Evolutionary conservation across 2,329 filamentous ascomycete species (phyloP), one percentile per base, ranked within the genome.

Genomic region (Falciphora oryzae): DNA sequence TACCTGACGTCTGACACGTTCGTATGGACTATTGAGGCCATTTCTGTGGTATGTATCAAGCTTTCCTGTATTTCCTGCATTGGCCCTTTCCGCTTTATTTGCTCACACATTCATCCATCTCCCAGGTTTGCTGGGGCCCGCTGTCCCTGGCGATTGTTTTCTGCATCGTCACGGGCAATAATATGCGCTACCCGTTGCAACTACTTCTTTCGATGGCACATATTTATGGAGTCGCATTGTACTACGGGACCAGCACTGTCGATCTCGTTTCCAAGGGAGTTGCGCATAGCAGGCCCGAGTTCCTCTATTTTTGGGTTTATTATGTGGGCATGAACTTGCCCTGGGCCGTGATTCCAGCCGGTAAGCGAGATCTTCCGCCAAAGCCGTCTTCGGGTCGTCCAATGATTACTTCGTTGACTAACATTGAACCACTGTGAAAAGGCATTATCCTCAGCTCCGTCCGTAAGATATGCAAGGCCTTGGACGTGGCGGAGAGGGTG

Each of bases 1-100:
- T 97, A 97, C 73, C 79, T 97, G 70, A 93, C 89, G 2, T 87
- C 88, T 25, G 90, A 95, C 72, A 83, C 89, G 1, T 93, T 96
- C 71, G 92, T 95, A 70, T 80, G 96, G n/a, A 93, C 90, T 74
- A 89, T 96, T 75, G 93, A 97, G 80, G 86, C 84, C 25, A 86
- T 96, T 67, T 96, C 93, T 1, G 87, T 87, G 57, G 90, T 93
- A 77, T 71, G 87, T 68, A 10, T 2, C 32, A 10, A 35, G n/a
- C 11, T 50, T 3, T 53, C 50, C 3, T 59, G 11, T 28, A 27
- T 16, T 29, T 59, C 57, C 25, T n/a, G 28, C 59, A 10, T 14
- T 13, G 38, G n/a, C 32, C 28, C 28, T 56, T 57, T 38, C 58
- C 25, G 13, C 14, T 16, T 28, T 4, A 2, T 58, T 25, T 32